Percentiles rank a stretch among this genome's conserved stretches.
Evolutionary conservation across 192 early-diverging fungal genomes (phyloP).

Genomic region (Dimargaris xerosporica): DNA sequence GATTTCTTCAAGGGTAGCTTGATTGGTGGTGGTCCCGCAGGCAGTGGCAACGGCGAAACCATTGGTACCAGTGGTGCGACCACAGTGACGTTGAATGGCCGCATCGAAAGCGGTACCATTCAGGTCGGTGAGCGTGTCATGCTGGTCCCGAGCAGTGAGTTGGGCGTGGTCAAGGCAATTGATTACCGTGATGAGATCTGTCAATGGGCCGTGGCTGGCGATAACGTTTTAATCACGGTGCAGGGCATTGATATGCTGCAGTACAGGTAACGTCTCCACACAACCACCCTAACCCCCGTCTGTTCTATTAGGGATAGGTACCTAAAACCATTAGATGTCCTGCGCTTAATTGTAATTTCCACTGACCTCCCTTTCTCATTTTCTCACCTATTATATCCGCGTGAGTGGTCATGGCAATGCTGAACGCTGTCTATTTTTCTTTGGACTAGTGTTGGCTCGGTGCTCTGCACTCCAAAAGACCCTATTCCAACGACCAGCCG

Average conservation of each 20-base stretch:
- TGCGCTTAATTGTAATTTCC: too few species aligned
- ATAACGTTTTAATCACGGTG: slow-evolving; percentile 66
- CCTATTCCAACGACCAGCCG: slow-evolving; percentile 64
- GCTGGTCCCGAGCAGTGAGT: slow-evolving; percentile 66
- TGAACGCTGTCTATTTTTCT: too few species aligned
- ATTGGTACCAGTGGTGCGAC: too few species aligned
- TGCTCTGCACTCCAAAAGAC: slow-evolving; percentile 51
- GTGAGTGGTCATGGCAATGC: too few species aligned
- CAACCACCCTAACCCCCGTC: too few species aligned
- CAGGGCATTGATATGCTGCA: slow-evolving; percentile 27
- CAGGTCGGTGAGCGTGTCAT: slow-evolving; percentile 74
- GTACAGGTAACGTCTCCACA: too few species aligned
- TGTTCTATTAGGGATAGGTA: too few species aligned
- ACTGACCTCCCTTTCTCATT: too few species aligned
- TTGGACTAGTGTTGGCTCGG: slow-evolving; percentile 70
- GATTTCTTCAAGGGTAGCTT: slow-evolving; percentile 84
- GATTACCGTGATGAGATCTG: slow-evolving; percentile 50
- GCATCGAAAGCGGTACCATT: slow-evolving; percentile 74
- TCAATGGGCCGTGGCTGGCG: slow-evolving; percentile 91
- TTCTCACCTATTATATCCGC: too few species aligned
- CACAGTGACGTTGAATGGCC: slow-evolving; percentile 64
- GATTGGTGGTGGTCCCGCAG: neutral
- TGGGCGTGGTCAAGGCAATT: slow-evolving; percentile 62
- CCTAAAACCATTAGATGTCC: too few species aligned
- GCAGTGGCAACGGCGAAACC: slow-evolving; percentile 29